Conservation (phyloP, 2,329 filamentous ascomycete species). For the Mycosphaerelloides madeirae region DNA sequence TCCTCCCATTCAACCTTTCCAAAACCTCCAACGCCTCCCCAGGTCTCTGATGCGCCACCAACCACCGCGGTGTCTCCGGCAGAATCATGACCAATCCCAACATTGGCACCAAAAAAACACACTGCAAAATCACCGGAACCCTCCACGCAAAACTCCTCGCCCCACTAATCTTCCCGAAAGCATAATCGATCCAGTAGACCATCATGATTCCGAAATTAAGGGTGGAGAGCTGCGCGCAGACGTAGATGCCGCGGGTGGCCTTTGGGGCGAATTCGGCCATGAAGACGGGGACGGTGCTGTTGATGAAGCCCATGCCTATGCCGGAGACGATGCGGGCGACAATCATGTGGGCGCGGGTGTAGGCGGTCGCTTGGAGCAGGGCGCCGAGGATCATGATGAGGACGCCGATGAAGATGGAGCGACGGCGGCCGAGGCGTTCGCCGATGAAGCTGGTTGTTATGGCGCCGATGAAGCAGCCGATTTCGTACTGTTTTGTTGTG, state of each 20-base stretch:
- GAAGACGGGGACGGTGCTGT: constrained; percentile 43
- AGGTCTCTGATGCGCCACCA: constrained; percentile 37
- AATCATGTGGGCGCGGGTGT: constrained; percentile 38
- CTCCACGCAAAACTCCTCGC: constrained; percentile 37
- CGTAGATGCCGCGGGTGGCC: constrained; percentile 34
- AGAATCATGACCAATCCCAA: constrained; percentile 37
- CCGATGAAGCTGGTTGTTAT: constrained; percentile 38
- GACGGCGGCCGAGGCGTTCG: constrained; percentile 43
- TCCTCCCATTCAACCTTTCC: constrained; percentile 24
- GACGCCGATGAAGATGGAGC: constrained; percentile 41
- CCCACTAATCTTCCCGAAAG: constrained; percentile 30
- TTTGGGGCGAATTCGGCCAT: constrained; percentile 40
- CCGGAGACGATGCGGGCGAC: constrained; percentile 44
- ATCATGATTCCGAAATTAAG: constrained; percentile 46
- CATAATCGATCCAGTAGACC: constrained; percentile 47
- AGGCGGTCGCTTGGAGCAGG: constrained; percentile 40
- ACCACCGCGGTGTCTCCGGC: constrained; percentile 44
- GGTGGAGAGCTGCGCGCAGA: constrained; percentile 46
- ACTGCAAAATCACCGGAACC: constrained; percentile 41
- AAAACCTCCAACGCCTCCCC: constrained; percentile 37
- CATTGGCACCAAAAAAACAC: constrained; percentile 39
- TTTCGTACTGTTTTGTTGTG: constrained; percentile 17
- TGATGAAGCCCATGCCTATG: constrained; percentile 43
- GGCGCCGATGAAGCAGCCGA: constrained; percentile 44
- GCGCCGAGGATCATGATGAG: constrained; percentile 43